A percentile compares a stretch with the other conserved stretches of the same genome.
phyloP scores from a whole-genome alignment of 2,329 filamentous ascomycete genomes.

The Fusarium citri region DNA sequence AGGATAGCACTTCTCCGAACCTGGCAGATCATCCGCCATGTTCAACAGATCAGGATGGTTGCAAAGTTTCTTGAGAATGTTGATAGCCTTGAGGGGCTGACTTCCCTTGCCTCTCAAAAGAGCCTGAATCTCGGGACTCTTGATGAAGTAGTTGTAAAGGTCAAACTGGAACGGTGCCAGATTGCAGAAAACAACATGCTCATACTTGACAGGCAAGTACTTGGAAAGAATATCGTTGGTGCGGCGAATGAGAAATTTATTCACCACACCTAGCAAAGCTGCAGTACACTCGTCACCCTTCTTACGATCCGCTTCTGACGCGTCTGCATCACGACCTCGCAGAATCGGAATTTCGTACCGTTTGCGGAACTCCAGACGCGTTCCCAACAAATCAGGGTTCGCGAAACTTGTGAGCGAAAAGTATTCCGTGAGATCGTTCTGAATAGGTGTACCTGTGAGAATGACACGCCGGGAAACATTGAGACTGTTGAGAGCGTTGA shows the following conservation, averaged over 20 bases:
- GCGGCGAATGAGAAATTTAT: slow-evolving; percentile 97
- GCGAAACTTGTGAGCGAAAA: slow-evolving; percentile 96
- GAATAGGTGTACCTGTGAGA: slow-evolving; percentile 94
- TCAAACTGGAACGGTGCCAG: slow-evolving; percentile 91
- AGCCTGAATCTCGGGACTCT: slow-evolving; percentile 92
- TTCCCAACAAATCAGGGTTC: slow-evolving; percentile 91
- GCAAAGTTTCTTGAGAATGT: slow-evolving; percentile 96
- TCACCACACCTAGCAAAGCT: slow-evolving; percentile 86
- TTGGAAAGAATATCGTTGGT: slow-evolving; percentile 99
- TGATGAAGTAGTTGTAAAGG: slow-evolving; percentile 97
- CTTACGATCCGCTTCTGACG: slow-evolving; percentile 82
- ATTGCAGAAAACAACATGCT: slow-evolving; percentile 98
- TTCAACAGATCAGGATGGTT: slow-evolving; percentile 96
- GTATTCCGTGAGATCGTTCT: slow-evolving; percentile 98
- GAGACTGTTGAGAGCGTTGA: slow-evolving; percentile 87
- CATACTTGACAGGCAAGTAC: slow-evolving; percentile 97
- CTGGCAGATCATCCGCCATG: slow-evolving; percentile 84
- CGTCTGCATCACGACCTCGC: slow-evolving; percentile 89
- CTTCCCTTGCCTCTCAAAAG: slow-evolving; percentile 93
- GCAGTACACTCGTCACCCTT: slow-evolving; percentile 85
- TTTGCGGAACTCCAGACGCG: slow-evolving; percentile 90
- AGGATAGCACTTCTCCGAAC: slow-evolving; percentile 83
- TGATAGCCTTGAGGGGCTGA: slow-evolving; percentile 95
- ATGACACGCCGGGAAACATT: slow-evolving; percentile 95
- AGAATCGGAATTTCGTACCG: slow-evolving; percentile 93